phyloP scores from a whole-genome alignment of 2,329 filamentous ascomycete genomes.

The Cercospora janseana region DNA sequence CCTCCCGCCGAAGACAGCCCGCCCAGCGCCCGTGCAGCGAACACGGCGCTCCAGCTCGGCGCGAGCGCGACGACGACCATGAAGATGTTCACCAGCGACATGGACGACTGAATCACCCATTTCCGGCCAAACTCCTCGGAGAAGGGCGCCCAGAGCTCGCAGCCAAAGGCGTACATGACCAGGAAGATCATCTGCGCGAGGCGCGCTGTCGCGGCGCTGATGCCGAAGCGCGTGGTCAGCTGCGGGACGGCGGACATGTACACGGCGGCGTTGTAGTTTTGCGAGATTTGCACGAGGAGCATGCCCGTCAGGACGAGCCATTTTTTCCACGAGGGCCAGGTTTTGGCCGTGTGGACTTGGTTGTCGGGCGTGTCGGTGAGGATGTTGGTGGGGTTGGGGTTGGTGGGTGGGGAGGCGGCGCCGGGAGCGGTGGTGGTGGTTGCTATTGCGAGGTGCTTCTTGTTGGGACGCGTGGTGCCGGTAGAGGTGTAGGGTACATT shows the following conservation, averaged over 20 bases:
- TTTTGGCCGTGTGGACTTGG: conserved; percentile 30
- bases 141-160: conserved; percentile 86
- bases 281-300: conserved; percentile 55
- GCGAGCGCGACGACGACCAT: conserved; percentile 59
- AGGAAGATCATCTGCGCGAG: conserved; percentile 76
- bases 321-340: conserved; percentile 46
- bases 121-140: conserved; percentile 78
- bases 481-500: too few species aligned
- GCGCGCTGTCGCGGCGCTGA: conserved; percentile 67
- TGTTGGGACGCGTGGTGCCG: neutral
- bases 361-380: neutral
- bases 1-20: conserved; percentile 59
- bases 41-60: conserved; percentile 43
- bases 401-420: neutral
- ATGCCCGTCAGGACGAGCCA: conserved; percentile 55
- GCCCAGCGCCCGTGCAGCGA: conserved; percentile 48
- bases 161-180: conserved; percentile 78
- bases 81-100: conserved; percentile 76
- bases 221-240: conserved; percentile 62
- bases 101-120: conserved; percentile 68
- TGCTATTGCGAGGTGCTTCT: neutral
- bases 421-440: neutral
- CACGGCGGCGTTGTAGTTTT: conserved; percentile 57
- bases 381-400: neutral
- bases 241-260: conserved; percentile 57